phyloP scores from a whole-genome alignment of 192 early-diverging fungal species.

The Pilaira anomala region DNA sequence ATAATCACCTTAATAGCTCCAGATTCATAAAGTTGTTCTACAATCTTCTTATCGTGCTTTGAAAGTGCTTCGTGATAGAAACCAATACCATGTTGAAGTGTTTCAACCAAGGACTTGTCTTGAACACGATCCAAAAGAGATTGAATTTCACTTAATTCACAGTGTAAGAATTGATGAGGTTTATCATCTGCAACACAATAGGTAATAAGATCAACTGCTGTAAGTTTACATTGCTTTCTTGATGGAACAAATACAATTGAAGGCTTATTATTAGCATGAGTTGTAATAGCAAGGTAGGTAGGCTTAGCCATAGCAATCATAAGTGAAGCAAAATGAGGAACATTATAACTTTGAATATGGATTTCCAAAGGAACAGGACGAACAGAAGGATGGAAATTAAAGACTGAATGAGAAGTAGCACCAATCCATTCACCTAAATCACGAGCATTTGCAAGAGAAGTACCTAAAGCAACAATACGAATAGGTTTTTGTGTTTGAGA shows the following conservation, averaged over 20 bases:
- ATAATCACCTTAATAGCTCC: conserved; percentile 88
- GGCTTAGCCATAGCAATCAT: conserved; percentile 95
- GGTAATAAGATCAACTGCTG: conserved; percentile 83
- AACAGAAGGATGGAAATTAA: conserved; percentile 94
- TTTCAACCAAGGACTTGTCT: conserved; percentile 70
- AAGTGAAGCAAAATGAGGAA: conserved; percentile 90
- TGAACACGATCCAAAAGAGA: conserved; percentile 58
- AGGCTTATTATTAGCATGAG: conserved; percentile 59
- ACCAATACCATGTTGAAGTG: conserved; percentile 79
- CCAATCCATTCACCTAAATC: conserved; percentile 99
- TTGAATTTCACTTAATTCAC: conserved; percentile 59
- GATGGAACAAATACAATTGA: conserved; percentile 93
- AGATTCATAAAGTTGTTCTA: conserved; percentile 68
- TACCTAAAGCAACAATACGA: conserved; percentile 88
- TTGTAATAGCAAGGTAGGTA: conserved; percentile 70
- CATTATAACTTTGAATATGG: conserved; percentile 87
- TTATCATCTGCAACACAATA: conserved; percentile 76
- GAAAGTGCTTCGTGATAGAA: conserved; percentile 90
- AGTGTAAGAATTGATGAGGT: conserved; percentile 71
- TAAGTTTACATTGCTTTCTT: conserved; percentile 81
- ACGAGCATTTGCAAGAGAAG: conserved; percentile 93
- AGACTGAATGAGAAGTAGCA: conserved; percentile 68
- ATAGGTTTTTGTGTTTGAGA: conserved; percentile 75
- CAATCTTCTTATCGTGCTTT: conserved; percentile 66
- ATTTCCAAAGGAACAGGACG: conserved; percentile 94